Evolutionary conservation across 164 flowering plant genomes (phyloP).

Genomic region (Vitis cinerea): DNA sequence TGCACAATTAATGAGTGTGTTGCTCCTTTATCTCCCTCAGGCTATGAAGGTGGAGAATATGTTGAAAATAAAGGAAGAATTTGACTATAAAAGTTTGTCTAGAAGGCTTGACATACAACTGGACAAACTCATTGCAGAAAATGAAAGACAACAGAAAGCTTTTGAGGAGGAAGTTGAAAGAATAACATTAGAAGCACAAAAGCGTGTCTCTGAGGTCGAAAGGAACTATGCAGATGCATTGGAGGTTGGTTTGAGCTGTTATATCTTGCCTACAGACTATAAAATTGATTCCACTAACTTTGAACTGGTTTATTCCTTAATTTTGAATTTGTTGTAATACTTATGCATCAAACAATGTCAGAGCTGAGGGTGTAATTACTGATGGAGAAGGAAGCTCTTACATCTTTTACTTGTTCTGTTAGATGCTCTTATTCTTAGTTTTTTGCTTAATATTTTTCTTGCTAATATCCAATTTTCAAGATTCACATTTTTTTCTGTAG

Average conservation of each 20-base stretch:
- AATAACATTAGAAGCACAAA: constrained; percentile 63
- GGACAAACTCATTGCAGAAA: constrained; percentile 84
- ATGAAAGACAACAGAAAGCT: constrained; percentile 87
- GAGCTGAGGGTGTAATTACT: too few species aligned
- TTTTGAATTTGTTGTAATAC: not conserved
- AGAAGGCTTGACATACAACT: constrained; percentile 85
- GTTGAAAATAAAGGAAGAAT: constrained; percentile 96
- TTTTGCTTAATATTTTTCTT: not conserved
- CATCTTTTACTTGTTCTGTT: not conserved
- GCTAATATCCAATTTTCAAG: not conserved
- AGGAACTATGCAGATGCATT: constrained; percentile 69
- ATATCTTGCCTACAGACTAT: not conserved
- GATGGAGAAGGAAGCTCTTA: too few species aligned
- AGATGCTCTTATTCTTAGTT: not conserved
- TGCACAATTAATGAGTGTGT: not conserved
- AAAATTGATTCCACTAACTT: not conserved
- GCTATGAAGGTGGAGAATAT: constrained; percentile 99
- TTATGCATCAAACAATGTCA: too few species aligned
- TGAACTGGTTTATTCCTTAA: not conserved
- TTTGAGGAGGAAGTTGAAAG: constrained; percentile 82
- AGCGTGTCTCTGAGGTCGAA: constrained; percentile 71
- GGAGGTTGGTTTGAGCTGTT: constrained; percentile 53
- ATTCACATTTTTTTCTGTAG: constrained; percentile 26
- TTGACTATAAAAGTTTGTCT: constrained; percentile 93
- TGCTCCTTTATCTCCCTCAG: constrained; percentile 27